Conservation (phyloP, 2,329 filamentous ascomycete species). For the Claviceps arundinis region DNA sequence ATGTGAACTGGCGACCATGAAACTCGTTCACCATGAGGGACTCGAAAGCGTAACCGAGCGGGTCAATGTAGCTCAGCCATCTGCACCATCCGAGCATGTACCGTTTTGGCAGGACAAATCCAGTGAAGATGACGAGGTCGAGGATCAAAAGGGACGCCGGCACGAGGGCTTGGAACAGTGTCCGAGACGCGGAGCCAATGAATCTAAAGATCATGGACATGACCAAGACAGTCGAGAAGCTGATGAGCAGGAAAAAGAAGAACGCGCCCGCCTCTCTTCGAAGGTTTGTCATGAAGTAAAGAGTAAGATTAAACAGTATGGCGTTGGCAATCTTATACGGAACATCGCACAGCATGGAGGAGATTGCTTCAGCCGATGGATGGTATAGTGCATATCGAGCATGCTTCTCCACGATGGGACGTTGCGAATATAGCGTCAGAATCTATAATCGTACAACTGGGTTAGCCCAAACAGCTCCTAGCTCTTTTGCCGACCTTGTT, state of each 20-base stretch:
- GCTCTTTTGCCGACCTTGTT: too few species aligned
- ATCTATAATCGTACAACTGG: constrained; percentile 34
- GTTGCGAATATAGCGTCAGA: constrained; percentile 73
- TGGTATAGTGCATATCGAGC: constrained; percentile 78
- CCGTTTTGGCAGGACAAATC: constrained; percentile 49
- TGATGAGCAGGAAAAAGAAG: constrained; percentile 75
- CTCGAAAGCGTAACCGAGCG: constrained; percentile 70
- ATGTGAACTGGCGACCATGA: constrained; percentile 44
- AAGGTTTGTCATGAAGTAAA: constrained; percentile 84
- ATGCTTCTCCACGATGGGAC: constrained; percentile 87
- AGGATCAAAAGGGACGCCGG: constrained; percentile 49
- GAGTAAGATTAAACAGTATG: constrained; percentile 61
- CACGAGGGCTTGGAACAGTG: constrained; percentile 50
- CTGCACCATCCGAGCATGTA: constrained; percentile 72
- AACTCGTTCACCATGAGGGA: constrained; percentile 78
- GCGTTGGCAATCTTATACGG: constrained; percentile 64
- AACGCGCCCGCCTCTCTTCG: constrained; percentile 61
- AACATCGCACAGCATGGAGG: constrained; percentile 75
- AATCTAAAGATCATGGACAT: constrained; percentile 84
- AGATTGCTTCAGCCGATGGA: constrained; percentile 74
- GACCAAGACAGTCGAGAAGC: constrained; percentile 56
- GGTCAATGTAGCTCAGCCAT: constrained; percentile 75
- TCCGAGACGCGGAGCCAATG: constrained; percentile 63
- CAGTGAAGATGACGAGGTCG: constrained; percentile 56
- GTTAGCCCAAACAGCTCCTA: not conserved